Percentiles rank a stretch among this genome's conserved stretches.
Evolutionary conservation across 106 monocot species (phyloP).

Genomic region (Dioscorea zingiberensis): DNA sequence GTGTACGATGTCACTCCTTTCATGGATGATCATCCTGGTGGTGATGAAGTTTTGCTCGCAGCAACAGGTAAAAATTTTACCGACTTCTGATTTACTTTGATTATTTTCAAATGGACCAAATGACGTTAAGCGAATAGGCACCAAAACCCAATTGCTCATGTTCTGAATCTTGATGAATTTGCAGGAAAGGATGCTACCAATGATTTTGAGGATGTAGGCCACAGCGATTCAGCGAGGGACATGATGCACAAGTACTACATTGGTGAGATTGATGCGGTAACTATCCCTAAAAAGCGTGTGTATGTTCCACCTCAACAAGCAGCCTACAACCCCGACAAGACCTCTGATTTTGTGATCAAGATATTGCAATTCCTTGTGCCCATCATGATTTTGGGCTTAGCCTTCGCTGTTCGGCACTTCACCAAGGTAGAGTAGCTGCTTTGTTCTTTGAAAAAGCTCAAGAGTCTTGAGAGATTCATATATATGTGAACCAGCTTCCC

Average conservation of each 20-base stretch:
- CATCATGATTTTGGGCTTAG: conserved; percentile 35
- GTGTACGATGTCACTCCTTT: conserved; percentile 44
- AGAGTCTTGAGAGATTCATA: no score
- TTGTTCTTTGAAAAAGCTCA: no score
- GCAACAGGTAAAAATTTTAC: conserved; percentile 26
- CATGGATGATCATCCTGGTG: conserved; percentile 55
- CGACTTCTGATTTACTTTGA: no score
- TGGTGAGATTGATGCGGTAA: conserved; percentile 36
- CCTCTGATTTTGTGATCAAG: conserved; percentile 25
- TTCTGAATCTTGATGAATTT: not conserved
- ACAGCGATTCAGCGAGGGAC: conserved; percentile 41
- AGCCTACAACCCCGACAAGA: conserved; percentile 16
- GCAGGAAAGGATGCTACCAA: conserved; percentile 62
- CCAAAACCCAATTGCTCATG: no score
- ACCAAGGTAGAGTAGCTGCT: conserved; percentile 23
- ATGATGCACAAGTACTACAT: conserved; percentile 49
- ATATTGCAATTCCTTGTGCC: conserved; percentile 47
- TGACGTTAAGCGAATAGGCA: no score
- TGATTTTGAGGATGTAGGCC: conserved; percentile 63
- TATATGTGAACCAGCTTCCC: no score
- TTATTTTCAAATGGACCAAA: not conserved
- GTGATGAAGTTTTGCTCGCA: conserved; percentile 46
- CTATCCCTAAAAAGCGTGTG: conserved; percentile 21
- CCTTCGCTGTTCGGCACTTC: conserved; percentile 26
- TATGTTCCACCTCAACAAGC: conserved; percentile 33